A percentile compares a stretch with the other conserved stretches of the same genome.
phyloP scores from a whole-genome alignment of 2,329 filamentous ascomycete genomes.

The Proliferodiscus dingleyae region DNA sequence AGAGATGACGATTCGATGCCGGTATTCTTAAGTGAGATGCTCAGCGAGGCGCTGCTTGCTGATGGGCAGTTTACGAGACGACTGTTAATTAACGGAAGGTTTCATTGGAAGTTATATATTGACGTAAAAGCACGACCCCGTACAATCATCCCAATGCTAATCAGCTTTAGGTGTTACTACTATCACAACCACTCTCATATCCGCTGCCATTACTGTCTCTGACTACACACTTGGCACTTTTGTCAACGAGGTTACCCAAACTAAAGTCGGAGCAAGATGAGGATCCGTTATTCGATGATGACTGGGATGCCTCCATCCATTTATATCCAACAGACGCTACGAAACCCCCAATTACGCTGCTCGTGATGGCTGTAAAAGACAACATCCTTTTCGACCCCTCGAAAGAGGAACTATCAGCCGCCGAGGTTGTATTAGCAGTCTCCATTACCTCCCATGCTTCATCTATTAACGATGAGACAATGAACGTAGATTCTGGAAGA shows the following conservation, averaged over 20 bases:
- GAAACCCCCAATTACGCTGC: slow-evolving; percentile 80
- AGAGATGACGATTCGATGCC: slow-evolving; percentile 88
- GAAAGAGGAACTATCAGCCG: slow-evolving; percentile 87
- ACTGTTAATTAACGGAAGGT: slow-evolving; percentile 82
- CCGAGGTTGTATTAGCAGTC: slow-evolving; percentile 81
- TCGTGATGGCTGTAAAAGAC: slow-evolving; percentile 79
- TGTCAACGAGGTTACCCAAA: slow-evolving; percentile 77
- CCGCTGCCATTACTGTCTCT: slow-evolving; percentile 88
- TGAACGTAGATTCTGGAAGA: slow-evolving; percentile 39
- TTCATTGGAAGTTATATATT: slow-evolving; percentile 95
- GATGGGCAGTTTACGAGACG: slow-evolving; percentile 65
- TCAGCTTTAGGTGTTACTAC: slow-evolving; percentile 70
- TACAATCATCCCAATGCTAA: background rate
- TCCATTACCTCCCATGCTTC: slow-evolving; percentile 56
- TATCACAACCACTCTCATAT: slow-evolving; percentile 89
- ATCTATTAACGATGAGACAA: slow-evolving; percentile 26
- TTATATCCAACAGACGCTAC: slow-evolving; percentile 55
- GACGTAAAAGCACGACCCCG: slow-evolving; percentile 59
- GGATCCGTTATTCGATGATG: slow-evolving; percentile 95
- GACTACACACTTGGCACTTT: slow-evolving; percentile 87
- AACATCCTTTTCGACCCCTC: slow-evolving; percentile 94
- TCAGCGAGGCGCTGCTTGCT: slow-evolving; percentile 78
- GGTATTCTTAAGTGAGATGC: slow-evolving; percentile 81
- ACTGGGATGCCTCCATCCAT: slow-evolving; percentile 80
- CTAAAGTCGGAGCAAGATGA: slow-evolving; percentile 88